A percentile compares a stretch with the other conserved stretches of the same genome.
Conservation (phyloP, 495 filamentous ascomycete species). For the Trichocladium uniseriatum region DNA sequence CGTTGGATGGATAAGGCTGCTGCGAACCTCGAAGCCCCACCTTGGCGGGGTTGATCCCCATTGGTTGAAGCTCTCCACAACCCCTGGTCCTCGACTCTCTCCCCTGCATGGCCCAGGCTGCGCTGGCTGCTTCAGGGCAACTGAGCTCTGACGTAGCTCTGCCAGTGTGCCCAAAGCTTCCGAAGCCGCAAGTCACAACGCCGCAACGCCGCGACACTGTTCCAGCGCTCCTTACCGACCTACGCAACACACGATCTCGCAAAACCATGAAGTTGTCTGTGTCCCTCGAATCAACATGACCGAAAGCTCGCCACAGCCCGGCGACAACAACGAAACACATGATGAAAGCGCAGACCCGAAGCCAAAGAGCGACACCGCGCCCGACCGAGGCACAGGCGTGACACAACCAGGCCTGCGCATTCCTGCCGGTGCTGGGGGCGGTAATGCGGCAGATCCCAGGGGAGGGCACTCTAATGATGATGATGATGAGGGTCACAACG, state of each 20-base stretch:
- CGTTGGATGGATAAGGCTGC: constrained; percentile 5
- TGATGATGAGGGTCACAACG: constrained; percentile 8
- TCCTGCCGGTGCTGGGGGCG: neutral
- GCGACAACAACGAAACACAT: constrained; percentile 23
- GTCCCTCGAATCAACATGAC: constrained; percentile 32
- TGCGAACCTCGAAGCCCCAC: constrained; percentile 1
- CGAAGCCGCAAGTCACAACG: constrained; percentile 1
- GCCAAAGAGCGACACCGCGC: constrained; percentile 1
- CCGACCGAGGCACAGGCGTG: constrained; percentile 7
- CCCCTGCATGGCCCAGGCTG: constrained; percentile 4
- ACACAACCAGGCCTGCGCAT: neutral
- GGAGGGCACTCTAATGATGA: neutral
- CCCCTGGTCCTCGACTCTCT: neutral
- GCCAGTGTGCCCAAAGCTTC: constrained; percentile 9
- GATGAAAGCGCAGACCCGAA: constrained; percentile 2
- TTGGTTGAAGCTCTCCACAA: constrained; percentile 16
- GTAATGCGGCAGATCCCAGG: constrained; percentile 1
- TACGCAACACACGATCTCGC: neutral
- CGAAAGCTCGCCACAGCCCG: constrained; percentile 33
- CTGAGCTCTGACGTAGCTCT: constrained; percentile 19
- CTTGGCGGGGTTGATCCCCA: constrained; percentile 12
- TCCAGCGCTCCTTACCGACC: neutral
- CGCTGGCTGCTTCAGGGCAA: neutral
- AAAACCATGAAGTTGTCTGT: constrained; percentile 22
- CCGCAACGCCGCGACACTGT: neutral